phyloP scores from a whole-genome alignment of 495 filamentous ascomycete genomes.

The Xylaria palmicola region DNA sequence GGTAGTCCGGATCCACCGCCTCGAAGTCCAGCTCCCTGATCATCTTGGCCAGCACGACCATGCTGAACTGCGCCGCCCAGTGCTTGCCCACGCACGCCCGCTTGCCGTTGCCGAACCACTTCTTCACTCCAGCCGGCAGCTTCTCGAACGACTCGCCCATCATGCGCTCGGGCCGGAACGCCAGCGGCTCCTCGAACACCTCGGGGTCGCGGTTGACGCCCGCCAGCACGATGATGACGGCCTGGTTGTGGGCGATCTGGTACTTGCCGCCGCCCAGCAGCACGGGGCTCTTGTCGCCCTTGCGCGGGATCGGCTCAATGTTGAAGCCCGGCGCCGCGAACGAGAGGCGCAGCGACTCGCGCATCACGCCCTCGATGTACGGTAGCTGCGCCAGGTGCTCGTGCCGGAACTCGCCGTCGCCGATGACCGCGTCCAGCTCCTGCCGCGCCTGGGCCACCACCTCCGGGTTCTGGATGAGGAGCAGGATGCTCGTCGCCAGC shows the following conservation, averaged over 20 bases:
- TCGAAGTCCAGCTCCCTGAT: conserved; percentile 64
- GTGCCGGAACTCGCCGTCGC: conserved; percentile 48
- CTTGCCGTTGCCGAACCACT: conserved; percentile 70
- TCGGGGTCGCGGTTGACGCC: conserved; percentile 66
- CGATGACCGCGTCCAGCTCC: conserved; percentile 64
- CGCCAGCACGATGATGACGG: conserved; percentile 59
- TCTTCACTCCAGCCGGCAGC: conserved; percentile 60
- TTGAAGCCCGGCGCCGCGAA: conserved; percentile 69
- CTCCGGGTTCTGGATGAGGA: conserved; percentile 60
- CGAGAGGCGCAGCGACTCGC: conserved; percentile 64
- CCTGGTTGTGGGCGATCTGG: conserved; percentile 57
- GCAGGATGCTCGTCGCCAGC: conserved; percentile 55
- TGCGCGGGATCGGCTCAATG: conserved; percentile 54
- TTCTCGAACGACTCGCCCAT: conserved; percentile 59
- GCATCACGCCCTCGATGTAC: conserved; percentile 63
- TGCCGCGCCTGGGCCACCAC: conserved; percentile 60
- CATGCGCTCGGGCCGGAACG: conserved; percentile 69
- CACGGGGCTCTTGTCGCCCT: conserved; percentile 41
- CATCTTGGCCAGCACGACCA: conserved; percentile 55
- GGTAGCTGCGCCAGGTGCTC: conserved; percentile 59
- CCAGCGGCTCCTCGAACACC: conserved; percentile 61
- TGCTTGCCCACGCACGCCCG: conserved; percentile 65
- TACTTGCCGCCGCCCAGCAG: conserved; percentile 63
- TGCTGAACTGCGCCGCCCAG: conserved; percentile 66
- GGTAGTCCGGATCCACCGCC: conserved; percentile 55